Percentiles rank a stretch among this genome's conserved stretches.
phyloP scores from a whole-genome alignment of 2,329 filamentous ascomycete species.

The Beauveria varroae region DNA sequence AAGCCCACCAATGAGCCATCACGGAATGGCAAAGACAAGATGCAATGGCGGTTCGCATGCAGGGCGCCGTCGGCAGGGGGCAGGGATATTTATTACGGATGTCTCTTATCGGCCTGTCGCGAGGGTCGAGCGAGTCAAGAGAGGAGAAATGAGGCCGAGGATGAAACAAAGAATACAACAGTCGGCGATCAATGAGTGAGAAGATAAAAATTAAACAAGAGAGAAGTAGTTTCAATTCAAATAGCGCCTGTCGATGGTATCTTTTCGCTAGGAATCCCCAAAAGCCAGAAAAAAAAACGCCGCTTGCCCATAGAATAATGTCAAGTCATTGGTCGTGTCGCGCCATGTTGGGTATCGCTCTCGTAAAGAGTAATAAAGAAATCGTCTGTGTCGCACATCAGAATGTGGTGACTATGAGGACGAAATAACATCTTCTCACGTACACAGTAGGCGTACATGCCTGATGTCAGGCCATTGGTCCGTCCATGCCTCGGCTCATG shows the following conservation, averaged over 20 bases:
- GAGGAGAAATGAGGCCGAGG: not conserved
- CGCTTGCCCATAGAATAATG: slow-evolving; percentile 3
- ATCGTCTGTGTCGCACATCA: not conserved
- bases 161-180: not conserved
- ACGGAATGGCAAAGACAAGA: not conserved
- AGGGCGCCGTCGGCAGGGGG: too few relatives aligned
- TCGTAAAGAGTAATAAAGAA: not conserved
- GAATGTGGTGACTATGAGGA: not conserved
- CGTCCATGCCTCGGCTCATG: slow-evolving; percentile 1
- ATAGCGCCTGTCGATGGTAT: slow-evolving; percentile 9
- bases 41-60: not conserved
- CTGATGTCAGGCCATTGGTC: not conserved
- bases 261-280: slow-evolving; percentile 9
- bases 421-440: not conserved
- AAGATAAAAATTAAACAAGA: not conserved
- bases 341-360: slow-evolving; percentile 4
- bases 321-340: slow-evolving; percentile 7
- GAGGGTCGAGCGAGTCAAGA: not conserved
- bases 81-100: too few relatives aligned
- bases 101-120: slow-evolving; percentile 1
- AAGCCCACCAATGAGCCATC: not conserved
- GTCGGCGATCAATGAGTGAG: not conserved
- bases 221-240: not conserved
- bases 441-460: slow-evolving; percentile 12
- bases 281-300: not conserved